phyloP scores from a whole-genome alignment of 2,329 filamentous ascomycete genomes.

The Calonectria hawksworthii region DNA sequence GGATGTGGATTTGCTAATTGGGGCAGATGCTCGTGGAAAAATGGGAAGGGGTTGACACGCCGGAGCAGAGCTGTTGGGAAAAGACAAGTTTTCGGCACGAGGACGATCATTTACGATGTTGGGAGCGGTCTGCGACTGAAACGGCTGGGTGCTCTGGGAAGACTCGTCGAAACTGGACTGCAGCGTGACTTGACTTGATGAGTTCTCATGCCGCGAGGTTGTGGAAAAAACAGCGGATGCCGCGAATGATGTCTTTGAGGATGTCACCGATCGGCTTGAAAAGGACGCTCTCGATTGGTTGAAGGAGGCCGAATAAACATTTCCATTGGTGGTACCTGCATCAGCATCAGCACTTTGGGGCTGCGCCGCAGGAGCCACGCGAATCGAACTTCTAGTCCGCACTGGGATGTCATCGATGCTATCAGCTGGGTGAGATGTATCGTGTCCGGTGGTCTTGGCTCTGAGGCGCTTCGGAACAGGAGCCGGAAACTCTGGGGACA shows the following conservation, averaged over 20 bases:
- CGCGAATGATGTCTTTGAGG: slow-evolving; percentile 49
- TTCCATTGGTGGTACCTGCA: slow-evolving; percentile 25
- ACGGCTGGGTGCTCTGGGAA: neutral
- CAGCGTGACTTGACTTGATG: slow-evolving; percentile 52
- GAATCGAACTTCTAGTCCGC: slow-evolving; percentile 33
- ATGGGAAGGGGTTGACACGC: slow-evolving; percentile 40
- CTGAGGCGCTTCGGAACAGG: slow-evolving; percentile 35
- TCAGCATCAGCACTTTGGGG: slow-evolving; percentile 23
- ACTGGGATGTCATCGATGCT: slow-evolving; percentile 41
- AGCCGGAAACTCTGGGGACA: slow-evolving; percentile 38
- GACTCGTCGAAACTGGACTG: neutral
- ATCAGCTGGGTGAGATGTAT: slow-evolving; percentile 10
- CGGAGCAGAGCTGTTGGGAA: slow-evolving; percentile 1
- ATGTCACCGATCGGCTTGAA: slow-evolving; percentile 44
- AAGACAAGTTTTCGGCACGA: neutral
- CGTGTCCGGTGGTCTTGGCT: neutral
- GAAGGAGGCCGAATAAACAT: slow-evolving; percentile 17
- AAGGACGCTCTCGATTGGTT: slow-evolving; percentile 35
- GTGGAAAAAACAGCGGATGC: slow-evolving; percentile 52
- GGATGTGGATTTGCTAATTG: neutral
- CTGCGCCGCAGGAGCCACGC: slow-evolving; percentile 26
- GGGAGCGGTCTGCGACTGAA: neutral
- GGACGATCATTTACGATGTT: neutral
- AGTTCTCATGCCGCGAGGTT: slow-evolving; percentile 32
- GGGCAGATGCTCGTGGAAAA: slow-evolving; percentile 25